phyloP scores from a whole-genome alignment of 352 stramenopile species.

The Phytophthora uliginosa region DNA sequence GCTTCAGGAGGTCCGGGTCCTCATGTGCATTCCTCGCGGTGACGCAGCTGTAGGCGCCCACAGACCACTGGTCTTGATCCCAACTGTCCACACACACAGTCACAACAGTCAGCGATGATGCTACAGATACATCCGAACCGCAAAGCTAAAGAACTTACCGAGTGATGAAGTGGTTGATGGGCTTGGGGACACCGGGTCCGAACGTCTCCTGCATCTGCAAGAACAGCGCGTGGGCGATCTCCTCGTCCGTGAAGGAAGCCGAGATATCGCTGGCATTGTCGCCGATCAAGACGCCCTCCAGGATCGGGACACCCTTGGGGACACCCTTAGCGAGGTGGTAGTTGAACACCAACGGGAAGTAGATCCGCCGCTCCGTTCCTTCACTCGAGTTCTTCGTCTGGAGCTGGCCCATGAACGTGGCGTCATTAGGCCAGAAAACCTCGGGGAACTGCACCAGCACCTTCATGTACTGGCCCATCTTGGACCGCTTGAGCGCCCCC shows the following conservation, averaged over 20 bases:
- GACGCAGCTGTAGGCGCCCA: slow-evolving; percentile 77
- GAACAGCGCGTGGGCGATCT: slow-evolving; percentile 59
- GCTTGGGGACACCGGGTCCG: slow-evolving; percentile 42
- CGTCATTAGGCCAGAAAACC: slow-evolving; percentile 70
- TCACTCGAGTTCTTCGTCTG: slow-evolving; percentile 17
- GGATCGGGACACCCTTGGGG: slow-evolving; percentile 60
- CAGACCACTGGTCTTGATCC: slow-evolving; percentile 69
- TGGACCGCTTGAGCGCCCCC: slow-evolving; percentile 55
- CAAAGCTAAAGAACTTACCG: slow-evolving; percentile 54
- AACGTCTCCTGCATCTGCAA: slow-evolving; percentile 65
- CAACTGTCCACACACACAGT: slow-evolving; percentile 42
- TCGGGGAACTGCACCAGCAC: slow-evolving; percentile 75
- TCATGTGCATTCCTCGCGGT: slow-evolving; percentile 59
- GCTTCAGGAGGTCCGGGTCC: slow-evolving; percentile 66
- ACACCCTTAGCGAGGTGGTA: slow-evolving; percentile 62
- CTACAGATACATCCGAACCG: slow-evolving; percentile 38
- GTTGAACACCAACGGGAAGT: slow-evolving; percentile 75
- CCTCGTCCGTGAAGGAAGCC: slow-evolving; percentile 51
- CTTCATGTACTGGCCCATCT: slow-evolving; percentile 81
- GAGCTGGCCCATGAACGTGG: slow-evolving; percentile 60
- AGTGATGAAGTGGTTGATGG: slow-evolving; percentile 66
- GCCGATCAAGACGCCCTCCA: slow-evolving; percentile 72
- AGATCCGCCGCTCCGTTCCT: slow-evolving; percentile 31
- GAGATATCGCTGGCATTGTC: slow-evolving; percentile 57
- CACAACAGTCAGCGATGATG: slow-evolving; percentile 4